phyloP scores from a whole-genome alignment of 2,329 filamentous ascomycete species.

The Plenodomus biglobosus region DNA sequence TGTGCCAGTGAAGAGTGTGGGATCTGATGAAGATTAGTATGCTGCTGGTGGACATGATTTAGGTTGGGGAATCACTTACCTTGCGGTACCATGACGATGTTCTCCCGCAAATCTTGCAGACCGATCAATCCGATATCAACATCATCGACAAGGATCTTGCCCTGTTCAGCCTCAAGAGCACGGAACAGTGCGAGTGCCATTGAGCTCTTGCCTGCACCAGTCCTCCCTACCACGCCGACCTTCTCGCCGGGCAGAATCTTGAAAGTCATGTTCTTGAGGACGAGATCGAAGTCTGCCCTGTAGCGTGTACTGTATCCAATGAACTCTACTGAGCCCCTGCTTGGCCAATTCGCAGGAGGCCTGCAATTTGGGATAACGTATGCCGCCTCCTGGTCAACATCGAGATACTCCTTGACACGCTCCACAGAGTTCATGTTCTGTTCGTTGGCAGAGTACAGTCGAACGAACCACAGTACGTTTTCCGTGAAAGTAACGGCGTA shows the following conservation, averaged over 20 bases:
- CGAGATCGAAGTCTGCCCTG: constrained; percentile 80
- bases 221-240: constrained; percentile 93
- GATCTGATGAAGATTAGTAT: constrained; percentile 57
- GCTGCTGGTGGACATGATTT: neutral
- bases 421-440: constrained; percentile 99
- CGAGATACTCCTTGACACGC: constrained; percentile 94
- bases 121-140: constrained; percentile 90
- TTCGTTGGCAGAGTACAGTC: constrained; percentile 91
- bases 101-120: constrained; percentile 87
- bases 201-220: constrained; percentile 95
- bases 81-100: constrained; percentile 96
- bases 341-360: constrained; percentile 81
- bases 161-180: constrained; percentile 84
- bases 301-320: constrained; percentile 87
- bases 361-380: constrained; percentile 75
- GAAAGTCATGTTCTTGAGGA: constrained; percentile 81
- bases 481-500: constrained; percentile 97
- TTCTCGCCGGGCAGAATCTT: constrained; percentile 85
- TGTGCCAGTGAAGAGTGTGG: constrained; percentile 89
- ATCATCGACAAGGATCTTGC: constrained; percentile 86
- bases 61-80: constrained; percentile 24
- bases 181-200: constrained; percentile 91
- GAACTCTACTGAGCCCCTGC: constrained; percentile 83
- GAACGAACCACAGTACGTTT: constrained; percentile 94
- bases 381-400: constrained; percentile 89